Conservation (phyloP, 768 basidiomycete species). For the Calocybe indica region DNA sequence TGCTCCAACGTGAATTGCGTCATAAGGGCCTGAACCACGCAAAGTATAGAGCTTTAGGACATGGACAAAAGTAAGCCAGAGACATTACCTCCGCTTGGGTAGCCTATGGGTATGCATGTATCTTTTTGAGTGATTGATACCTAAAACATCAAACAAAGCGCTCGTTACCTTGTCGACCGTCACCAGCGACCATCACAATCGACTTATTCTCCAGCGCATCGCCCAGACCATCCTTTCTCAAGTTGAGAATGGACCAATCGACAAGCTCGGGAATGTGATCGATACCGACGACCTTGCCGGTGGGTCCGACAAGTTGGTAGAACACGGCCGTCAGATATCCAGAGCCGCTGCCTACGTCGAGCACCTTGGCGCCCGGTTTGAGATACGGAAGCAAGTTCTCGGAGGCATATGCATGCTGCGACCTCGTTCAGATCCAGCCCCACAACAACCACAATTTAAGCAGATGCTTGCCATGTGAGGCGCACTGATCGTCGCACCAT, state of each 20-base stretch:
- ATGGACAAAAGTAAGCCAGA: background rate
- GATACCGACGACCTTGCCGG: conserved; percentile 76
- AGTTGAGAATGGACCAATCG: conserved; percentile 61
- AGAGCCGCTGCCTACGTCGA: conserved; percentile 88
- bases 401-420: conserved; percentile 78
- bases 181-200: conserved; percentile 66
- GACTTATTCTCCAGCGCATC: conserved; percentile 43
- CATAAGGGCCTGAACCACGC: conserved; percentile 48
- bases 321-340: conserved; percentile 85
- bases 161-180: conserved; percentile 64
- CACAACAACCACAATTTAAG: background rate
- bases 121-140: background rate
- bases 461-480: conserved; percentile 80
- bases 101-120: conserved; percentile 21
- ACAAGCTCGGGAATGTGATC: conserved; percentile 85
- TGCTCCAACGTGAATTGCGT: conserved; percentile 92
- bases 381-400: conserved; percentile 75
- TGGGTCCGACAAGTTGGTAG: conserved; percentile 56
- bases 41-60: background rate
- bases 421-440: background rate
- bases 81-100: conserved; percentile 25
- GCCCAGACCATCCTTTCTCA: conserved; percentile 60
- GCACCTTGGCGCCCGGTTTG: conserved; percentile 62
- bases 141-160: background rate
- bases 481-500: conserved; percentile 90